Evolutionary conservation across 768 basidiomycete genomes (phyloP).

Genomic region (Tricholoma saponaceum): DNA sequence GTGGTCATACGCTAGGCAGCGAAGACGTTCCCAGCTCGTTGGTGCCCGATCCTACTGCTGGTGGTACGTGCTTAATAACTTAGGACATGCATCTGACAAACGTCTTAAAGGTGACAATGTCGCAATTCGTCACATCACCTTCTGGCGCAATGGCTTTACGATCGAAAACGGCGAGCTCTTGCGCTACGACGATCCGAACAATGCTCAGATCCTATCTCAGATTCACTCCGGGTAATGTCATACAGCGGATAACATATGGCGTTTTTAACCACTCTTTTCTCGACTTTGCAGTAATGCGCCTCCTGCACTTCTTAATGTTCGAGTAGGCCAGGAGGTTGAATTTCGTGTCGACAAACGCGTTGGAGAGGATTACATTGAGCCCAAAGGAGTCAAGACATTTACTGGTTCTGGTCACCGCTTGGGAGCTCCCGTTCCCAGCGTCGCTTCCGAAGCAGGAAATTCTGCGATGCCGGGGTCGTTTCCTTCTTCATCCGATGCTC

Average conservation of each 20-base stretch:
- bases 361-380: constrained; percentile 66
- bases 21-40: constrained; percentile 81
- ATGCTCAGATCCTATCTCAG: constrained; percentile 63
- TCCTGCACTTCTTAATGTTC: constrained; percentile 68
- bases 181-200: constrained; percentile 76
- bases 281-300: constrained; percentile 62
- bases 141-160: constrained; percentile 93
- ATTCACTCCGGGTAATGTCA: constrained; percentile 71
- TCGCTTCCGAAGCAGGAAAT: constrained; percentile 8
- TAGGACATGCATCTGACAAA: background rate
- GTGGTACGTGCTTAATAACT: constrained; percentile 15
- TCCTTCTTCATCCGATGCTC: constrained; percentile 29
- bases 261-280: background rate
- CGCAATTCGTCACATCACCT: constrained; percentile 72
- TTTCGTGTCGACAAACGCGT: constrained; percentile 70
- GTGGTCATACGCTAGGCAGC: constrained; percentile 83
- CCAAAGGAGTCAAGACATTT: constrained; percentile 52
- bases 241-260: constrained; percentile 28
- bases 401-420: constrained; percentile 75
- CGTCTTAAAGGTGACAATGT: constrained; percentile 38
- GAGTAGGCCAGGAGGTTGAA: constrained; percentile 77
- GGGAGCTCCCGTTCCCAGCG: constrained; percentile 67
- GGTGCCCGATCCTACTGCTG: constrained; percentile 67
- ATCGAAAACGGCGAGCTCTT: constrained; percentile 86
- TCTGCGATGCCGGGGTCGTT: constrained; percentile 60